Base-by-base conservation (phyloP, 805 yeast species). In the Jamesozyma spencerorum region DNA sequence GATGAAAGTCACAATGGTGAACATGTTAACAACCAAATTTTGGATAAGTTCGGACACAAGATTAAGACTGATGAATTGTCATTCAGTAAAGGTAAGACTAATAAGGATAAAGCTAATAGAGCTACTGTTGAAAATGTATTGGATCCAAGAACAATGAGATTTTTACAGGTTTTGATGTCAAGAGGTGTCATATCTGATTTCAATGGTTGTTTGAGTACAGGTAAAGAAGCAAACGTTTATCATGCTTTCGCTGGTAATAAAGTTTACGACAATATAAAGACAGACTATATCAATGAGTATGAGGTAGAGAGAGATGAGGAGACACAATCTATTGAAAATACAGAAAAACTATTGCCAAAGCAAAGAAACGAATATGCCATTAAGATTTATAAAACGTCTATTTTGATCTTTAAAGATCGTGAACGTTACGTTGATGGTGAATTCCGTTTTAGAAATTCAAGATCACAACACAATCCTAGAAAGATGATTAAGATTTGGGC, bases 401-500 rank as follows among this genome's bases (percentile, higher is more conserved):
- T 92, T 48, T 66, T 92, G 46, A 96, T 92, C n/a, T 92, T 92
- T 65, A 92, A 88, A 59, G 98, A 92, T 60, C 70, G 99, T 42
- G 97, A 94, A 55, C 66, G 97, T 51, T 92, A 92, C 55, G 97
- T 92, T 14, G 88, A 83, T 57, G 98, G 98, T 29, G 99, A 92
- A 64, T 90, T 77, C 62, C 69, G 99, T 41, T 92, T 92, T 64
- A 69, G 97, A 55, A 83, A 85, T 56, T 72, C 85, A 5, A 85
- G 90, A 51, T 75, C 78, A 31, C 87, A 85, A 53, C 86, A 87
- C 49, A 92, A 92, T 56, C 97, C 97, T 8, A 72, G 98, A 55
- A 90, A 90, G 57, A 90, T 92, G 97, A 95, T 92, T 47, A 86
- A 85, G 60, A 74, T 88, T 18, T 92, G 99, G 99, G 97, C 98